Base-by-base conservation (phyloP, 495 filamentous ascomycete species). In the Trichocladium uniseriatum region DNA sequence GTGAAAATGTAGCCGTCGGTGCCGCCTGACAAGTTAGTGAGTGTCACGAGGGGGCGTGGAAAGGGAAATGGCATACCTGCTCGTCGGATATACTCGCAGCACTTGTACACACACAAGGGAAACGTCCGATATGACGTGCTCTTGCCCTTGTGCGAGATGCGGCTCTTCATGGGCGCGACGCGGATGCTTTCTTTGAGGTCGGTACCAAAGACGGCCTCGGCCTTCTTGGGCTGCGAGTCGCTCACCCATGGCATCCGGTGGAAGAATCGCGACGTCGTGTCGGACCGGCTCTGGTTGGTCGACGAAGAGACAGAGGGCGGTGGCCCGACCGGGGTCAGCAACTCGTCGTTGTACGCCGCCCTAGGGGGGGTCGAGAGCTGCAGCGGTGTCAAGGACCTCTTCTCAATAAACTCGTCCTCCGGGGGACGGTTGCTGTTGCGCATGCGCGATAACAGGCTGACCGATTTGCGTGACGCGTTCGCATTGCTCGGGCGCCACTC, bases 71-170 rank as follows among this genome's bases (percentile, higher is more conserved):
- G 32, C 46, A 8, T 49, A 57, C 60, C 51, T 19, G 49, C 48
- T 1, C 34, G 24, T 7, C 52, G 57, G 13, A 65, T 65, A 22
- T 57, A 65, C 22, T 65, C 60, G 49, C 55, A 61, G 43, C 57
- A 63, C 28, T 63, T 65, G 47, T 65, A 54, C 4, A 65, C 48
- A n/a, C 44, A 34, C 13, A 61, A 13, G 1, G 62, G 62, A 15
- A 57, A 59, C 0, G 51, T 50, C 6, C 62, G 41, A 7, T 61
- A 49, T 20, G 62, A 65, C 2, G 55, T 59, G 19, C 48, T 43
- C 6, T 41, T 43, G 1, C 62, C 62, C 29, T 53, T 56, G 53
- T 65, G 62, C 0, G 60, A 65, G 14, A 65, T 58, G 27, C 62
- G 18, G 39, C 58, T 61, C 27, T 51, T 54, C 29, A 57, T 59